phyloP scores from a whole-genome alignment of 768 basidiomycete species.

The Russula virescens region DNA sequence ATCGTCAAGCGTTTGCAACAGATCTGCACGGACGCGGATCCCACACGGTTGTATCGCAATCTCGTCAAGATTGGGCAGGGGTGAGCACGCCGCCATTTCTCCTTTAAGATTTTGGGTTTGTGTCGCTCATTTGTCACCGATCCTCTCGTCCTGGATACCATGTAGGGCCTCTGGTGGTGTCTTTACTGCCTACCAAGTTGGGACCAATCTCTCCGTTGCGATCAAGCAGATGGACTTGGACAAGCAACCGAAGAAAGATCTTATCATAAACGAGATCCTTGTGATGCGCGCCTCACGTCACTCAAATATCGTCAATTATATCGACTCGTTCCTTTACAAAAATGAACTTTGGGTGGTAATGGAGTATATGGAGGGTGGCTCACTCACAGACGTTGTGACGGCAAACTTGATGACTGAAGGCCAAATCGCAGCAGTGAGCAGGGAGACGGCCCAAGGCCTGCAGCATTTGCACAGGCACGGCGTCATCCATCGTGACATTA shows the following conservation, averaged over 20 bases:
- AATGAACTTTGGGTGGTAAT: slow-evolving; percentile 99
- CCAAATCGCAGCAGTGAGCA: slow-evolving; percentile 93
- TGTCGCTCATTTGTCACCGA: slow-evolving; percentile 10
- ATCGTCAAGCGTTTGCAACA: slow-evolving; percentile 86
- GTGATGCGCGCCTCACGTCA: slow-evolving; percentile 96
- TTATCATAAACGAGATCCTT: slow-evolving; percentile 99
- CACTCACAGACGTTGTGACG: slow-evolving; percentile 91
- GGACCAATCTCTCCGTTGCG: slow-evolving; percentile 88
- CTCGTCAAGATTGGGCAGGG: slow-evolving; percentile 98
- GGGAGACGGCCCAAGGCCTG: slow-evolving; percentile 89
- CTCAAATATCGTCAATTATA: slow-evolving; percentile 99
- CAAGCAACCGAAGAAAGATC: slow-evolving; percentile 98
- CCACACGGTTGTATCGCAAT: slow-evolving; percentile 86
- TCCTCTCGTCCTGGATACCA: slow-evolving; percentile 7
- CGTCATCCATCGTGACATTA: slow-evolving; percentile 98
- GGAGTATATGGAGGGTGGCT: slow-evolving; percentile 99
- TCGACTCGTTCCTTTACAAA: slow-evolving; percentile 96
- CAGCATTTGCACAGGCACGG: slow-evolving; percentile 94
- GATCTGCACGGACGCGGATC: slow-evolving; percentile 97
- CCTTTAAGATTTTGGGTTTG: background rate
- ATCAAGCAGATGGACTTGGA: slow-evolving; percentile 99
- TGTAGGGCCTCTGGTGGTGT: slow-evolving; percentile 92
- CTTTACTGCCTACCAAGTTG: slow-evolving; percentile 97
- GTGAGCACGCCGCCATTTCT: slow-evolving; percentile 40
- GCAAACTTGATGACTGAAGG: slow-evolving; percentile 97